A percentile compares a stretch with the other conserved stretches of the same genome.
These are phyloP conservation scores for Mortierella sp. DNA, from an alignment of 371 early-diverging fungal genomes.

Conservation along the genomic window DNA sequence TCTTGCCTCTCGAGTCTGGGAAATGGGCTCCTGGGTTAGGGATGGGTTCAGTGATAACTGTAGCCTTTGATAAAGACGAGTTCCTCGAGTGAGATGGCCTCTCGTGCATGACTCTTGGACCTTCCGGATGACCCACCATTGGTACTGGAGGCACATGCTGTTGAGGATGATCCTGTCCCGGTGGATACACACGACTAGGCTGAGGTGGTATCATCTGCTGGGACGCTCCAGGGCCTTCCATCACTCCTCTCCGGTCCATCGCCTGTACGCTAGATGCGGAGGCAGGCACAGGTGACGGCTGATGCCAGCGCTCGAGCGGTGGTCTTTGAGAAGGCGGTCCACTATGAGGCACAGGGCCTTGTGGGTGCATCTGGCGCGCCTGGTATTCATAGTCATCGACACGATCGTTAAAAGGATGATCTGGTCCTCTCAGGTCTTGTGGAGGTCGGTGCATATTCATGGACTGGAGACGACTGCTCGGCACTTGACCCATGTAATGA, in stretches of 20 bases:
- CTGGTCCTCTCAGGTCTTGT: constrained; percentile 22
- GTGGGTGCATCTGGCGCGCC: constrained; percentile 24
- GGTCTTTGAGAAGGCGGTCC: constrained; percentile 20
- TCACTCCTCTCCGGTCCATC: background rate
- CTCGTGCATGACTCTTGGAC: constrained; percentile 13
- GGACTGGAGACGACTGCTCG: constrained; percentile 16
- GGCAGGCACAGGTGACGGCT: constrained; percentile 7
- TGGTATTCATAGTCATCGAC: constrained; percentile 28
- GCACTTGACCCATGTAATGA: too few relatives aligned
- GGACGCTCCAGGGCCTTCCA: too few relatives aligned
- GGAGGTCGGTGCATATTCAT: constrained; percentile 32
- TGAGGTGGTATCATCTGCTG: too few relatives aligned
- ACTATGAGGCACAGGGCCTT: constrained; percentile 3
- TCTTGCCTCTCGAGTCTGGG: constrained; percentile 4
- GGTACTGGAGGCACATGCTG: background rate
- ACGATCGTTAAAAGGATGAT: background rate
- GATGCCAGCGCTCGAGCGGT: constrained; percentile 25
- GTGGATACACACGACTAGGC: too few relatives aligned
- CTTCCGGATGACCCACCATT: background rate
- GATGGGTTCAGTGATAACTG: constrained; percentile 11
- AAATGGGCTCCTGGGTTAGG: background rate
- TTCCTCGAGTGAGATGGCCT: constrained; percentile 32
- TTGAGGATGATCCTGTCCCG: background rate
- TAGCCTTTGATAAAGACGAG: constrained; percentile 28
- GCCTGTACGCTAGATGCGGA: constrained; percentile 2